Conservation (phyloP, 1,139 yeast genomes). For the Meyerozyma sp. region DNA sequence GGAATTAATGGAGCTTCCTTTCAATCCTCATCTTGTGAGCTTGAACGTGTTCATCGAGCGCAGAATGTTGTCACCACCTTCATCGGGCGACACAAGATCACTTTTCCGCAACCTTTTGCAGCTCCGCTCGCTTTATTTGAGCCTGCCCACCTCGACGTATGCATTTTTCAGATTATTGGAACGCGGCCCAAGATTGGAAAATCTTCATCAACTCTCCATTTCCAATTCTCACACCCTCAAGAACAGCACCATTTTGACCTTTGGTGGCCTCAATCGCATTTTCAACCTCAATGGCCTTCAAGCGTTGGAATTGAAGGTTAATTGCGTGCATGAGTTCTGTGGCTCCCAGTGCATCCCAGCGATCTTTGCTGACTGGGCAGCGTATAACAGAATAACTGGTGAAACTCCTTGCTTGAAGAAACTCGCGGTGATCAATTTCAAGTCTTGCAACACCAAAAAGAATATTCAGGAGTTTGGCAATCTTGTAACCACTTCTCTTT, state of each 20-base stretch:
- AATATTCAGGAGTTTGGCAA: constrained; percentile 18
- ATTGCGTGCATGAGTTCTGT: constrained; percentile 15
- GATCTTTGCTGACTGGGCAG: constrained; percentile 16
- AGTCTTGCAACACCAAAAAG: constrained; percentile 13
- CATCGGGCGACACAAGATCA: background rate
- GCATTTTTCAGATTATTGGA: constrained; percentile 10
- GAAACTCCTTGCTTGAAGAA: constrained; percentile 10
- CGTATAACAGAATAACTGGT: constrained; percentile 1
- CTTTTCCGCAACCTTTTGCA: constrained; percentile 2
- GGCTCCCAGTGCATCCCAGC: constrained; percentile 18
- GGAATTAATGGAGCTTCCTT: constrained; percentile 17
- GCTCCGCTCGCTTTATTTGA: constrained; percentile 4
- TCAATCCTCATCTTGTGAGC: constrained; percentile 13
- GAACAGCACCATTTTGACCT: constrained; percentile 10
- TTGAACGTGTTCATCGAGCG: constrained; percentile 17
- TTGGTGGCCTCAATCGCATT: constrained; percentile 10
- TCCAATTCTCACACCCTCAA: constrained; percentile 17
- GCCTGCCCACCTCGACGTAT: constrained; percentile 11
- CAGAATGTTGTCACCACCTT: constrained; percentile 1
- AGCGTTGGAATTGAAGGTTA: constrained; percentile 19
- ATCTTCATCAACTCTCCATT: constrained; percentile 14
- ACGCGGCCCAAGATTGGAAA: constrained; percentile 4
- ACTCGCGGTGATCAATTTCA: constrained; percentile 20
- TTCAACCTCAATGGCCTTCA: constrained; percentile 13
- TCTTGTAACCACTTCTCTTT: constrained; percentile 7